phyloP scores from a whole-genome alignment of 1,284 basidiomycete species.

The Afroboletus lepidellus region DNA sequence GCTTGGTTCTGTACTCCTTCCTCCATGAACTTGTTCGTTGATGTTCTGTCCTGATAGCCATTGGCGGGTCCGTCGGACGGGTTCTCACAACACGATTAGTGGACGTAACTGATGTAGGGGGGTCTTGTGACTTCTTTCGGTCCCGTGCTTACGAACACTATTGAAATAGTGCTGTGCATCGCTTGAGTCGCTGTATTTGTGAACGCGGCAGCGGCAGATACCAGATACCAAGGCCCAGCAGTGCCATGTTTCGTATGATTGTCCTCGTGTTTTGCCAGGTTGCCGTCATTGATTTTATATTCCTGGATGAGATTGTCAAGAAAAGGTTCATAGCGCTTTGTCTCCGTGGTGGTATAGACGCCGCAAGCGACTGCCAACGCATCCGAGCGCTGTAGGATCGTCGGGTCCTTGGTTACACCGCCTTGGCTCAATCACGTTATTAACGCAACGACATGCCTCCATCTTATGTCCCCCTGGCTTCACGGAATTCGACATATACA shows the following conservation, averaged over 20 bases:
- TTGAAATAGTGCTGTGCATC: background rate
- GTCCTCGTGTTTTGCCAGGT: background rate
- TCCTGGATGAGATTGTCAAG: background rate
- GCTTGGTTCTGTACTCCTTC: background rate
- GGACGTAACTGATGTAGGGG: background rate
- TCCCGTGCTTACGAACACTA: background rate
- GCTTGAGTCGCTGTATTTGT: background rate
- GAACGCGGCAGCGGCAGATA: background rate
- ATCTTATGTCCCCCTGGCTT: background rate
- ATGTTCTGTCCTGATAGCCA: background rate
- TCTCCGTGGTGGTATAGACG: background rate
- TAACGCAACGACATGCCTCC: background rate
- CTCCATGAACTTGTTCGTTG: background rate
- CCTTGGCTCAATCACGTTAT: background rate
- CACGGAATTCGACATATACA: too few relatives aligned
- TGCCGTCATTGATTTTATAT: constrained; percentile 3
- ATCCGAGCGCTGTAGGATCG: background rate
- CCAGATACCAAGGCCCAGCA: background rate
- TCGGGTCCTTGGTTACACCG: background rate
- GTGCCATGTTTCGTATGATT: background rate
- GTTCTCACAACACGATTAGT: background rate
- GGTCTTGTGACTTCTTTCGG: too few relatives aligned
- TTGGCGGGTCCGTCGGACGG: background rate
- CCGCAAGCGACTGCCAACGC: background rate
- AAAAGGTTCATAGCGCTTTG: background rate